Base-by-base conservation (phyloP, 1,284 basidiomycete species). In the Ustilago sp. region DNA sequence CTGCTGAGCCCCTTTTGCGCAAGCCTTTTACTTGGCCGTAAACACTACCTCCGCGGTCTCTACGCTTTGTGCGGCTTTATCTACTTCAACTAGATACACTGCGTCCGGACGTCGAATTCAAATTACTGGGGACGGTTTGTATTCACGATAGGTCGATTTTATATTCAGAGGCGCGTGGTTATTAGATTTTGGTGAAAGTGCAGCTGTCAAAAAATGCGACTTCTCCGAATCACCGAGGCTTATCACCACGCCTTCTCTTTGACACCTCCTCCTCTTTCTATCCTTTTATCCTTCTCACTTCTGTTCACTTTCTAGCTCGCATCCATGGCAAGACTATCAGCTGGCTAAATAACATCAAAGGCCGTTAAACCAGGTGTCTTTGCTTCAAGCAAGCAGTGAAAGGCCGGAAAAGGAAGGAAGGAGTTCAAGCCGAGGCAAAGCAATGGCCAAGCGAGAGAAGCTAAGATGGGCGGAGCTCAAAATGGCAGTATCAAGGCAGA, bases 161-260 rank as follows among this genome's bases (percentile, higher is more conserved):
- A 28, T 43, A 51, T 43, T 61, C 9, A 8, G n/a, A 61, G 35
- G 23, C 13, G 17, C 61, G 38, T 19, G 52, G 17, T 36, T 15
- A 35, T 11, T 55, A 50, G 13, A 35, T 17, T 7, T 12, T 13
- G n/a, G 6, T 48, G 48, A 8, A 47, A 56, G 32, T 66, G 19
- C 31, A 66, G 64, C 64, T 66, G 64, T 66, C 64, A 66, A 66
- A 48, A 59, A 38, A 59, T 59, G 64, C 64, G 59, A 28, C 19
- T 52, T 64, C 39, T n/a, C 62, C 62, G 55, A 58, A 19, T 43
- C 64, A 36, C 64, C 64, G 64, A 66, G 57, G 41, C 45, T 28
- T 35, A 13, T 9, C 43, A 41, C 1, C 8, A 11, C 11, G 2
- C 23, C 19, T 31, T 45, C 34, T 28, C 19, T 23, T 12, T 28